Conservation (phyloP, 768 basidiomycete genomes). For the Mycena haematopus region DNA sequence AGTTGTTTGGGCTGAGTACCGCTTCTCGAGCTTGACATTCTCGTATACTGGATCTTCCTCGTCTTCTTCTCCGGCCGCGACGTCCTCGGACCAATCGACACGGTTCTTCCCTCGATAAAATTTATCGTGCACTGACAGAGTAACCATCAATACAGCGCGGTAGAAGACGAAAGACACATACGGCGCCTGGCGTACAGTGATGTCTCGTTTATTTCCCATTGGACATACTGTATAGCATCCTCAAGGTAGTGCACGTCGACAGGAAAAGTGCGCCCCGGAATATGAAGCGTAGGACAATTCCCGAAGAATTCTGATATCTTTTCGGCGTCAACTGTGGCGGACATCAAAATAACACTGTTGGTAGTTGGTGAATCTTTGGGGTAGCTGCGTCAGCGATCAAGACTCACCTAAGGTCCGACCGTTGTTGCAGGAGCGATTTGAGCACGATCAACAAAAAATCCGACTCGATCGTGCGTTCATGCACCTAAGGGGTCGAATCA, state of each 20-base stretch:
- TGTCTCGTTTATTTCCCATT: conserved; percentile 78
- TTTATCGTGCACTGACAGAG: conserved; percentile 65
- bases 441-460: conserved; percentile 96
- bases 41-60: conserved; percentile 58
- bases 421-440: conserved; percentile 76
- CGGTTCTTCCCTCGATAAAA: conserved; percentile 66
- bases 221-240: conserved; percentile 84
- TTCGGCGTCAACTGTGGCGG: conserved; percentile 91
- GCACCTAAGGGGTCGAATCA: conserved; percentile 63
- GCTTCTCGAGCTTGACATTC: conserved; percentile 69
- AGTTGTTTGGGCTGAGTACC: conserved; percentile 79
- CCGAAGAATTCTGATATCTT: conserved; percentile 91
- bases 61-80: conserved; percentile 64
- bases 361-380: conserved; percentile 10
- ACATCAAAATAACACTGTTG: conserved; percentile 90
- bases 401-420: conserved; percentile 83
- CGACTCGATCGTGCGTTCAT: conserved; percentile 96
- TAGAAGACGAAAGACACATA: conserved; percentile 41
- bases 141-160: conserved; percentile 8
- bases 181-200: conserved; percentile 82
- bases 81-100: conserved; percentile 84
- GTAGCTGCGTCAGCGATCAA: neutral
- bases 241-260: conserved; percentile 87
- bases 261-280: conserved; percentile 95
- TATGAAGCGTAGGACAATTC: conserved; percentile 81